phyloP scores from a whole-genome alignment of 192 early-diverging fungal species.

The Polychytrium aggregatum region DNA sequence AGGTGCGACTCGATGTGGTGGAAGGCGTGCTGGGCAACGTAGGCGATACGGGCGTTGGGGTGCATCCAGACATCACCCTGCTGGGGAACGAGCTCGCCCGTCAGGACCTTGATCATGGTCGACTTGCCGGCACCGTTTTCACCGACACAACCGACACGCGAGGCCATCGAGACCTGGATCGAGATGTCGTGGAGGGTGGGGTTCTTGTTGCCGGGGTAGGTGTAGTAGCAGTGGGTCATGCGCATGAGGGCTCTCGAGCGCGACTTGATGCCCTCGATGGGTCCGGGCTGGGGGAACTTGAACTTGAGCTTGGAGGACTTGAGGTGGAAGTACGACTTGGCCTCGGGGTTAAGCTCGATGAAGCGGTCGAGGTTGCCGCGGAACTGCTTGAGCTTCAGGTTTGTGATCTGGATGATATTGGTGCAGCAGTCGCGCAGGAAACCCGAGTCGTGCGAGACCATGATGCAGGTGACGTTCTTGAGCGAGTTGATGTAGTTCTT shows the following conservation, averaged over 20 bases:
- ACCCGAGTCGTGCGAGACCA: slow-evolving; percentile 72
- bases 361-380: too few relatives aligned
- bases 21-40: slow-evolving; percentile 80
- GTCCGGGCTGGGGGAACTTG: slow-evolving; percentile 63
- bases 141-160: slow-evolving; percentile 70
- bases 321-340: slow-evolving; percentile 64
- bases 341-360: slow-evolving; percentile 60
- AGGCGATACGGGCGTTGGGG: slow-evolving; percentile 73
- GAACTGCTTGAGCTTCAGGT: too few relatives aligned
- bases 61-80: slow-evolving; percentile 69
- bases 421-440: slow-evolving; percentile 74
- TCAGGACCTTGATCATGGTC: slow-evolving; percentile 45
- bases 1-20: slow-evolving; percentile 74
- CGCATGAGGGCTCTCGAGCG: slow-evolving; percentile 67
- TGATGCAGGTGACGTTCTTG: slow-evolving; percentile 53
- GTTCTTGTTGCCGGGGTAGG: slow-evolving; percentile 55
- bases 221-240: slow-evolving; percentile 59
- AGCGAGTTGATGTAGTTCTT: slow-evolving; percentile 58
- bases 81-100: slow-evolving; percentile 63
- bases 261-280: slow-evolving; percentile 63
- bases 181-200: slow-evolving; percentile 53
- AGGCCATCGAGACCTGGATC: slow-evolving; percentile 54
- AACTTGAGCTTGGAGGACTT: slow-evolving; percentile 58
- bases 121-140: slow-evolving; percentile 47
- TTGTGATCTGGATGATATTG: slow-evolving; percentile 67